Percentiles rank a stretch among this genome's conserved stretches.
These are phyloP conservation scores for Suillus sp. DNA, from an alignment of 768 basidiomycete species.

Conservation along the genomic window DNA sequence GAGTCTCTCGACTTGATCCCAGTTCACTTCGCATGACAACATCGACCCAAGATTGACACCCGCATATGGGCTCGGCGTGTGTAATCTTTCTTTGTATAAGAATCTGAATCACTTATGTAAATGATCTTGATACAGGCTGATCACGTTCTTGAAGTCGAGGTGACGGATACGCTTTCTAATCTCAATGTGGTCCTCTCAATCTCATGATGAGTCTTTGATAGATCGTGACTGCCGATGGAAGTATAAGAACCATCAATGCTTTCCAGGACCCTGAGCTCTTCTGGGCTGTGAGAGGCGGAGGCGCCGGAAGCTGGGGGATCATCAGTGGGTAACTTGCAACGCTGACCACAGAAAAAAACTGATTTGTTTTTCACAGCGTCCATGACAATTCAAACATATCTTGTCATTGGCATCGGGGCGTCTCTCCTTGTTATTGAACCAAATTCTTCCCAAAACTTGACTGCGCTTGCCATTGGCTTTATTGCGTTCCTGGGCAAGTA, in stretches of 20 bases:
- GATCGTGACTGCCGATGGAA: slow-evolving; percentile 45
- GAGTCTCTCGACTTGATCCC: background rate
- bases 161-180: background rate
- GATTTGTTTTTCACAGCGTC: slow-evolving; percentile 16
- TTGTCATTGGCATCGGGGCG: slow-evolving; percentile 16
- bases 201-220: slow-evolving; percentile 12
- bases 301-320: slow-evolving; percentile 53
- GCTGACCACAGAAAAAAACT: background rate
- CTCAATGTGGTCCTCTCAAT: background rate
- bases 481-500: slow-evolving; percentile 22
- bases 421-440: slow-evolving; percentile 20
- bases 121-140: slow-evolving; percentile 38
- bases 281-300: slow-evolving; percentile 57
- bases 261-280: slow-evolving; percentile 49
- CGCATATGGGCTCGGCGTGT: slow-evolving; percentile 44
- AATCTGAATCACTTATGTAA: background rate
- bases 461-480: slow-evolving; percentile 21
- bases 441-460: slow-evolving; percentile 15
- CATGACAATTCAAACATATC: slow-evolving; percentile 18
- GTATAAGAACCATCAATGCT: slow-evolving; percentile 41
- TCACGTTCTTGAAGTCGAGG: slow-evolving; percentile 46
- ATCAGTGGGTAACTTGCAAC: slow-evolving; percentile 29
- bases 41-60: slow-evolving; percentile 33
- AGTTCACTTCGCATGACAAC: background rate
- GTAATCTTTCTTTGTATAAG: background rate